These are phyloP conservation scores for Nigrograna mackinnonii DNA, from an alignment of 2,329 filamentous ascomycete genomes.

Conservation along the genomic window DNA sequence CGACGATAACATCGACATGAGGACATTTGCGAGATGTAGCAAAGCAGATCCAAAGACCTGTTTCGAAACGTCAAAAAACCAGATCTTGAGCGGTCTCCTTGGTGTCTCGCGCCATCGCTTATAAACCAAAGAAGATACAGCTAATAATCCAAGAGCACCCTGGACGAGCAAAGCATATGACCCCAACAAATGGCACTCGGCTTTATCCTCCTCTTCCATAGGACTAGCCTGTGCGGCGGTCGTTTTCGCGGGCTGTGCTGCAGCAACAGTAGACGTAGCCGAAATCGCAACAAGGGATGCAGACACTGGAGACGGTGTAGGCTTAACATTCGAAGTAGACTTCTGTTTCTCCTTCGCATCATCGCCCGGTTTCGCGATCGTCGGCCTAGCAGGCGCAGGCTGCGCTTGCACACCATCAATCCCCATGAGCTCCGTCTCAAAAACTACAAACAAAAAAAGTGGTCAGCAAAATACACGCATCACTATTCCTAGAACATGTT, in stretches of 20 bases:
- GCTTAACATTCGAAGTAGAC: constrained; percentile 2
- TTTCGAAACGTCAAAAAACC: constrained; percentile 97
- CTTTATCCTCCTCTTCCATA: constrained; percentile 56
- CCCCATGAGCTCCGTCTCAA: constrained; percentile 86
- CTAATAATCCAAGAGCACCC: constrained; percentile 79
- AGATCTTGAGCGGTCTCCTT: constrained; percentile 91
- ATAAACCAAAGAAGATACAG: constrained; percentile 83
- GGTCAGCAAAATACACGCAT: constrained; percentile 11
- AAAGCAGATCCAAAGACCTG: constrained; percentile 93
- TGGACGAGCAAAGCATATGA: constrained; percentile 92
- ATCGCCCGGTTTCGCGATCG: constrained; percentile 11
- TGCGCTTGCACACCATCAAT: constrained; percentile 62
- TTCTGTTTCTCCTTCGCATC: constrained; percentile 7
- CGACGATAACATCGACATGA: constrained; percentile 95
- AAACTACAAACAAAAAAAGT: constrained; percentile 61
- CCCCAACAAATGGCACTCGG: constrained; percentile 85
- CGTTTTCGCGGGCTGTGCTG: constrained; percentile 14
- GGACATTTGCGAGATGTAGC: constrained; percentile 88
- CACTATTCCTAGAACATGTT: constrained; percentile 5
- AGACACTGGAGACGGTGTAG: constrained; percentile 12
- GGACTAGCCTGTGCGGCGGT: constrained; percentile 28
- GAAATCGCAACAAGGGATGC: constrained; percentile 2
- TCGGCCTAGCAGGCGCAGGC: constrained; percentile 12
- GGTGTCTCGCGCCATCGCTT: constrained; percentile 93
- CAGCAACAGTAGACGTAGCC: background rate